These are phyloP conservation scores for Alternaria triticimaculans DNA, from an alignment of 2,329 filamentous ascomycete species.

Conservation along the genomic window DNA sequence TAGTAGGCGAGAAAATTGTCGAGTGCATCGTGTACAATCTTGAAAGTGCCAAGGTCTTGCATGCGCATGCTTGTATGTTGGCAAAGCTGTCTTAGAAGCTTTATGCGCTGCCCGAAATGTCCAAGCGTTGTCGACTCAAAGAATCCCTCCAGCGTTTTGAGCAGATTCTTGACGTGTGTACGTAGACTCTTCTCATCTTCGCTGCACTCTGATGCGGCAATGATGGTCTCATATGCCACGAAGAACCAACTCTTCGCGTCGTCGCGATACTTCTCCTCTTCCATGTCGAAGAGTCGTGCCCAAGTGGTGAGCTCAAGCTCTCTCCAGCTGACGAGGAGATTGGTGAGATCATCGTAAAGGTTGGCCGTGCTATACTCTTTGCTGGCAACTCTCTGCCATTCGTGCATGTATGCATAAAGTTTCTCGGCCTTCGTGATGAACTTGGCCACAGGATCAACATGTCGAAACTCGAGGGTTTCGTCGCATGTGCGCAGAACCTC, in stretches of 20 bases:
- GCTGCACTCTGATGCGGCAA: constrained; percentile 75
- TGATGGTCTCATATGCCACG: constrained; percentile 86
- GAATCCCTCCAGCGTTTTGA: constrained; percentile 80
- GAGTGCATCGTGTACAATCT: constrained; percentile 68
- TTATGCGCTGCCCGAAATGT: constrained; percentile 76
- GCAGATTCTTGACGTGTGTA: constrained; percentile 70
- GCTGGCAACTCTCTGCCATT: constrained; percentile 95
- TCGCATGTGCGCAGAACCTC: constrained; percentile 80
- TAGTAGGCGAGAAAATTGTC: constrained; percentile 81
- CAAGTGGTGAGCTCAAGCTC: constrained; percentile 91
- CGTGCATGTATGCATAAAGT: constrained; percentile 81
- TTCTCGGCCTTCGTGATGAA: constrained; percentile 88
- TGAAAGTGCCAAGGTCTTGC: constrained; percentile 58
- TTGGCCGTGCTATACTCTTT: constrained; percentile 72
- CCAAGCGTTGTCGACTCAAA: constrained; percentile 80
- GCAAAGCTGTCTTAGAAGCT: constrained; percentile 67
- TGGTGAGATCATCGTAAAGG: constrained; percentile 79
- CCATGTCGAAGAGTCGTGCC: constrained; percentile 85
- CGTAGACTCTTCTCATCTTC: constrained; percentile 64
- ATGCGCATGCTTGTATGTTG: constrained; percentile 70
- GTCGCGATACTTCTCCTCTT: constrained; percentile 75
- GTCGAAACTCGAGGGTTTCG: constrained; percentile 74
- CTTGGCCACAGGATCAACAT: constrained; percentile 84
- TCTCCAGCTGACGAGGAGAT: constrained; percentile 85
- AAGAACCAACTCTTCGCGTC: constrained; percentile 96